phyloP scores from a whole-genome alignment of 2,329 filamentous ascomycete genomes.

The Fusarium marasasianum region DNA sequence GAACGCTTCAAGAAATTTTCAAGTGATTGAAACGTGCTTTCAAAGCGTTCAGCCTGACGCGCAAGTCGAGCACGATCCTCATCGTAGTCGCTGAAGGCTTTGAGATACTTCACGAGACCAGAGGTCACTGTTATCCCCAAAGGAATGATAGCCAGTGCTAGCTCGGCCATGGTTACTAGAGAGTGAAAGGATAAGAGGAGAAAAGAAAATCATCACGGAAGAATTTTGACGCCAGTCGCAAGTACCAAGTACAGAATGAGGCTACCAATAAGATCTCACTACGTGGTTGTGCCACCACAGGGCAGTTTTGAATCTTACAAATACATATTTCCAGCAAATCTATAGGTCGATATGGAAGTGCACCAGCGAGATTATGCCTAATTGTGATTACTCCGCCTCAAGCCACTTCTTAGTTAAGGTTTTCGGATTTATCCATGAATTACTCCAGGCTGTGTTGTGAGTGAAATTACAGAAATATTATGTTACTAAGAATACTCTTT shows the following conservation, averaged over 20 bases:
- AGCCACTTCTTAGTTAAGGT: background rate
- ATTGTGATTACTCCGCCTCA: background rate
- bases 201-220: rapidly evolving
- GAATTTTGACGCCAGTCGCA: background rate
- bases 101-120: background rate
- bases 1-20: rapidly evolving
- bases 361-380: too few species aligned
- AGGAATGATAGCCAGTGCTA: rapidly evolving
- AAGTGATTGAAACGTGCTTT: background rate
- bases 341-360: rapidly evolving
- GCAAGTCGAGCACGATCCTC: background rate
- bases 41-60: background rate
- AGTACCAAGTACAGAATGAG: background rate
- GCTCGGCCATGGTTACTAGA: background rate
- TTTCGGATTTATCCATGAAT: rapidly evolving
- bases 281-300: background rate
- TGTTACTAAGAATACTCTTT: rapidly evolving
- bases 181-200: rapidly evolving
- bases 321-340: rapidly evolving
- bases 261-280: rapidly evolving
- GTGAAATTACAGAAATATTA: too few species aligned
- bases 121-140: background rate
- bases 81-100: background rate
- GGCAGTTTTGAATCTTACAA: background rate
- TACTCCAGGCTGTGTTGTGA: too few species aligned